Base-by-base conservation (phyloP, 371 early-diverging fungal species). In the Mucor circinelloides region DNA sequence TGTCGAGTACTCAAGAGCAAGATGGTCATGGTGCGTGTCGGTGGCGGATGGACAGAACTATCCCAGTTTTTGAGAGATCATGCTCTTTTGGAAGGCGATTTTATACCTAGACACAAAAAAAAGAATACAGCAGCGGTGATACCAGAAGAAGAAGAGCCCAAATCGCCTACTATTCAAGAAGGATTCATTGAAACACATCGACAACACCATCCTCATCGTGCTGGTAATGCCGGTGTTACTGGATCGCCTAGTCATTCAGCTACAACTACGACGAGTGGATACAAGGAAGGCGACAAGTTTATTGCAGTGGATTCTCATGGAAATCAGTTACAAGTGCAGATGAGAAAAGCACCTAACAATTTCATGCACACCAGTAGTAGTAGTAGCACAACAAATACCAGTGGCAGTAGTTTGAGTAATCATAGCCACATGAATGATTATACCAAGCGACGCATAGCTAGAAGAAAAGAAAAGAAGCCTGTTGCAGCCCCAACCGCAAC, bases 21-120 rank as follows among this genome's bases (percentile, higher is more conserved):
- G 13, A 86, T 87, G 81, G 91, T 92, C 23, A 90, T 92, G 90
- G 91, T 92, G 42, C 84, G 92, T 48, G 89, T 92, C 2, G 92
- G 92, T 25, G 92, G 92, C 61, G 92, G 82, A 7, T 92, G 92
- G 92, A 80, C 80, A 15, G 90, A 89, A 63, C 70, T 89, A 9
- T 86, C 90, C 31, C 84, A 87, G 73, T 89, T 82, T 55, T 64
- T 82, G 56, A 57, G 82, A 25, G 75, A 78, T 42, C 82, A 82
- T 70, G 78, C 80, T 27, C 46, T 82, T 13, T 56, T 82, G 8
- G 82, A 78, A 65, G 78, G 81, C 17, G 73, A 80, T 50, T 80
- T 82, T 62, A 75, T 82, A 38, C 82, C 73, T 67, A 64, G 64
- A 32, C 44, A 52, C 10, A 48, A 57, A 8, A 57, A 36, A n/a